These are phyloP conservation scores for Plenodomus biglobosus DNA, from an alignment of 2,329 filamentous ascomycete genomes.

Conservation along the genomic window DNA sequence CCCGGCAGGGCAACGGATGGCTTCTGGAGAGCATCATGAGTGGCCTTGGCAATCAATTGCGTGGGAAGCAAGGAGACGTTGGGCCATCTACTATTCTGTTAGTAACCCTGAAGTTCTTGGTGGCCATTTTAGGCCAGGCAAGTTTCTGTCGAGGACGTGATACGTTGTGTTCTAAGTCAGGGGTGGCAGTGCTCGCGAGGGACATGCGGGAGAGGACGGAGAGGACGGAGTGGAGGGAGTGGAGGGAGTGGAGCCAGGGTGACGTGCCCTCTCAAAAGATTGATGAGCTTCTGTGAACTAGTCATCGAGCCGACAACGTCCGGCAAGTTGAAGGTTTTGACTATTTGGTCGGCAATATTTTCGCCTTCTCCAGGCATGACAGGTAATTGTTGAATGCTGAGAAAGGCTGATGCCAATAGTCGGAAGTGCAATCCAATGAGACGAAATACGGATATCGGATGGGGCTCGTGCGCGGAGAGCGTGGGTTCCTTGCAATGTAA, in stretches of 20 bases:
- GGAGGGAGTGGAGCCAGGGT: too few relatives aligned
- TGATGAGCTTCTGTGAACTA: conserved; percentile 39
- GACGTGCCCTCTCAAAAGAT: conserved; percentile 41
- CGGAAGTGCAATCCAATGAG: conserved; percentile 8
- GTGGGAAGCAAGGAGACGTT: conserved; percentile 66
- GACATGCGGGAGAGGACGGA: conserved; percentile 4
- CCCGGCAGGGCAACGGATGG: conserved; percentile 61
- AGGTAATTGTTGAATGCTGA: conserved; percentile 20
- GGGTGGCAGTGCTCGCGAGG: neutral
- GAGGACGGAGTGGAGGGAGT: too few relatives aligned
- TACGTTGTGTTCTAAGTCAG: conserved; percentile 5
- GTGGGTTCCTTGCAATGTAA: conserved; percentile 1
- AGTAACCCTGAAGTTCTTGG: conserved; percentile 13
- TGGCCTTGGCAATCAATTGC: conserved; percentile 61
- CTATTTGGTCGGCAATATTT: conserved; percentile 11
- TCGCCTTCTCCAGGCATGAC: conserved; percentile 11
- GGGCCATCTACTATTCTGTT: conserved; percentile 64
- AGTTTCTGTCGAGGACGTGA: conserved; percentile 12
- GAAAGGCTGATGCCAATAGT: conserved; percentile 9
- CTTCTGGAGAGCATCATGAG: conserved; percentile 62
- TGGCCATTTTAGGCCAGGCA: conserved; percentile 16
- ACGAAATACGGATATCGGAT: conserved; percentile 5
- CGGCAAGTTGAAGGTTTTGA: conserved; percentile 27
- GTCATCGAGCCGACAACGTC: conserved; percentile 33
- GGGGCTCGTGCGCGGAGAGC: conserved; percentile 12